phyloP scores from a whole-genome alignment of 2,329 filamentous ascomycete species.

The Hypoxylon sp. region DNA sequence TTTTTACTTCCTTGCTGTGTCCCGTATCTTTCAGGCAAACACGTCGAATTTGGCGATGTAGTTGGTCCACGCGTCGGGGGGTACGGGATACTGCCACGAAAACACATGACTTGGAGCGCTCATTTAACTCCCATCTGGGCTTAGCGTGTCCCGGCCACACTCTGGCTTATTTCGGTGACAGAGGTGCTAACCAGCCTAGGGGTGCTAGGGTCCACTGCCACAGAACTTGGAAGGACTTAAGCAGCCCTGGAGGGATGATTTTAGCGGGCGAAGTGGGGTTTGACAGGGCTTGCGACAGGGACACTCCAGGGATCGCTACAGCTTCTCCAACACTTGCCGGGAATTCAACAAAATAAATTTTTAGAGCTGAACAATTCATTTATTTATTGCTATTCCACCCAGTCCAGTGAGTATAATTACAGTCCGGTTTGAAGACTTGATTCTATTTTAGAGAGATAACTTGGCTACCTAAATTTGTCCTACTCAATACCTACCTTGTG shows the following conservation, averaged over 20 bases:
- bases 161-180: constrained; percentile 42
- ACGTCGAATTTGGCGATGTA: constrained; percentile 50
- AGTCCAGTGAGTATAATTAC: constrained; percentile 3
- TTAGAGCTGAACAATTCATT: constrained; percentile 24
- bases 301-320: constrained; percentile 43
- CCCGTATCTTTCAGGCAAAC: constrained; percentile 51
- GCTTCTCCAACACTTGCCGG: constrained; percentile 17
- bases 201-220: constrained; percentile 24
- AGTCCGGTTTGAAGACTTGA: background rate
- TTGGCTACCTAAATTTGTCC: background rate
- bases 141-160: constrained; percentile 41
- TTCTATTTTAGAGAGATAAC: background rate
- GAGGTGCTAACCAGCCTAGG: constrained; percentile 14
- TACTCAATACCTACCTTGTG: constrained; percentile 10
- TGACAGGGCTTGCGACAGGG: constrained; percentile 44
- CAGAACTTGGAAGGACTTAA: constrained; percentile 32
- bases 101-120: constrained; percentile 50
- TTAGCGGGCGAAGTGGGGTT: constrained; percentile 43
- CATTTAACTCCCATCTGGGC: constrained; percentile 37
- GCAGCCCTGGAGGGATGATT: constrained; percentile 38
- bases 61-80: constrained; percentile 51
- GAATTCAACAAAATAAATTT: constrained; percentile 20
- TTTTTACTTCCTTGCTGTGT: constrained; percentile 16
- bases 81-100: constrained; percentile 48
- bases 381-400: constrained; percentile 14